phyloP scores from a whole-genome alignment of 345 rosid genomes.

The Eucalyptus cladocalyx region DNA sequence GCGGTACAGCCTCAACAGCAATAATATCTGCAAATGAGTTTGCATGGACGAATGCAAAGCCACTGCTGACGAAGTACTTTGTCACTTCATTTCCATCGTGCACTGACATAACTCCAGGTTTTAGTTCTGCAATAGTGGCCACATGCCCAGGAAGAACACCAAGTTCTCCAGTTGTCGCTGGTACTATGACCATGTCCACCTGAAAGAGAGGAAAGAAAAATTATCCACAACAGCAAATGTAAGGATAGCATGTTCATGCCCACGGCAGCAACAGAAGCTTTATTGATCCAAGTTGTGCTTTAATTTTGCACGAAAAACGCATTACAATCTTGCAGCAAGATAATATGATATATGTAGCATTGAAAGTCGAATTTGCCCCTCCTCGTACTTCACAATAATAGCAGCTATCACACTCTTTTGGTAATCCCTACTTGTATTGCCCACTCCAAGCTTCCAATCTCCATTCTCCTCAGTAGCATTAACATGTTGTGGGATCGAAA shows the following conservation, averaged over 20 bases:
- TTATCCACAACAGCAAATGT: background rate
- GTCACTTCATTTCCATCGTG: slow-evolving; percentile 67
- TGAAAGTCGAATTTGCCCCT: background rate
- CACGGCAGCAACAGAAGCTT: background rate
- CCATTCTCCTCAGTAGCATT: background rate
- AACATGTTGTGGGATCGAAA: background rate
- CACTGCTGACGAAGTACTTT: slow-evolving; percentile 86
- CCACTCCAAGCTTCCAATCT: background rate
- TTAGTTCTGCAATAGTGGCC: slow-evolving; percentile 84
- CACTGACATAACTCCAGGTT: slow-evolving; percentile 77
- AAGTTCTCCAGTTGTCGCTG: slow-evolving; percentile 92
- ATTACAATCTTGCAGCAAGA: background rate
- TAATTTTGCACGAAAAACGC: background rate
- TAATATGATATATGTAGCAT: background rate
- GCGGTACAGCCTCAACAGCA: slow-evolving; percentile 76
- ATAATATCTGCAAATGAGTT: slow-evolving; percentile 88
- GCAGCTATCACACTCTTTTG: background rate
- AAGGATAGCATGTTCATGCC: background rate
- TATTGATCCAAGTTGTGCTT: background rate
- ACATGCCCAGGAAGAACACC: slow-evolving; percentile 96
- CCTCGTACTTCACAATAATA: background rate
- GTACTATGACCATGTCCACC: slow-evolving; percentile 98
- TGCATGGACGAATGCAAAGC: slow-evolving; percentile 77
- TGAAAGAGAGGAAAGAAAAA: background rate
- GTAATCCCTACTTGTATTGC: background rate